A percentile compares a stretch with the other conserved stretches of the same genome.
phyloP scores from a whole-genome alignment of 1,284 basidiomycete species.

The Entoloma clypeatum region DNA sequence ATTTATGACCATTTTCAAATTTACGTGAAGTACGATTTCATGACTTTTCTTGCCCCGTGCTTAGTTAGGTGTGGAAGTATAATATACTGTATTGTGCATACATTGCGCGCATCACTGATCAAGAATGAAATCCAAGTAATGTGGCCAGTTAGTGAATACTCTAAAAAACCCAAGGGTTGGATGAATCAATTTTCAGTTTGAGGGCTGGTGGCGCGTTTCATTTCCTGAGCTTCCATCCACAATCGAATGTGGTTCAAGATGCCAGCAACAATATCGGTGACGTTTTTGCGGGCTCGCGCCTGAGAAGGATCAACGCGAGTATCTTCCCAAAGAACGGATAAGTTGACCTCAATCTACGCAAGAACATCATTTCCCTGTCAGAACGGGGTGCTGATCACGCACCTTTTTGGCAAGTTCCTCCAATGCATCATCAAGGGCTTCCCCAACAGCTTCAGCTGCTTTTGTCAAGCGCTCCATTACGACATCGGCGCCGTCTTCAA shows the following conservation, averaged over 20 bases:
- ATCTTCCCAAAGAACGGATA: slow-evolving; percentile 59
- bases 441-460: slow-evolving; percentile 48
- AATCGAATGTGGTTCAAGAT: slow-evolving; percentile 41
- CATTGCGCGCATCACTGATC: not conserved
- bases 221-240: slow-evolving; percentile 40
- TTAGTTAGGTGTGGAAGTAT: not conserved
- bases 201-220: slow-evolving; percentile 3
- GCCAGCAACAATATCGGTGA: slow-evolving; percentile 34
- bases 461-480: slow-evolving; percentile 43
- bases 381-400: slow-evolving; percentile 7
- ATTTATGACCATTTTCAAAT: not conserved
- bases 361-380: not conserved
- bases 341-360: slow-evolving; percentile 50
- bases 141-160: not conserved
- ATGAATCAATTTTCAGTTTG: too few species aligned
- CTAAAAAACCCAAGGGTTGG: too few species aligned
- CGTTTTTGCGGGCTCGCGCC: slow-evolving; percentile 35
- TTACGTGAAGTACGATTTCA: not conserved
- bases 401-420: slow-evolving; percentile 54
- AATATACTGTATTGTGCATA: not conserved
- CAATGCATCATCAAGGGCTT: slow-evolving; percentile 43
- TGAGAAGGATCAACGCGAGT: slow-evolving; percentile 45
- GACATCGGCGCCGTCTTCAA: slow-evolving; percentile 48
- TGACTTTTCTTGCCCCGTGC: too few species aligned
- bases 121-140: not conserved